Conservation (phyloP, 495 filamentous ascomycete species). For the Hyaloscypha hepaticicola region DNA sequence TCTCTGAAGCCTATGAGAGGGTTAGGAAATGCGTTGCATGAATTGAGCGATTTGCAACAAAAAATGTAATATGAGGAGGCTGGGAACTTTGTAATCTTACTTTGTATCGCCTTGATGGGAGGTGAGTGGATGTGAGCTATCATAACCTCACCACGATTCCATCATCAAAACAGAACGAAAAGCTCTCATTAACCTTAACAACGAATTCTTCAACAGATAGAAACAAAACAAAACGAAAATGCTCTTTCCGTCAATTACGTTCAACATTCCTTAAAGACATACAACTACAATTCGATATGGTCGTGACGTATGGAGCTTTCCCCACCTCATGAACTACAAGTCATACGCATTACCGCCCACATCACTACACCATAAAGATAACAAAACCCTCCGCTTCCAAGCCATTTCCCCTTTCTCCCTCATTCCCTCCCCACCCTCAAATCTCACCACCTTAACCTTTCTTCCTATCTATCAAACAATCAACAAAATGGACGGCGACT, state of each 20-base stretch:
- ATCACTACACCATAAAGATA: background rate
- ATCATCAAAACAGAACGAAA: background rate
- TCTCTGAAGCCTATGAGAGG: too few species aligned
- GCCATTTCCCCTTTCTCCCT: background rate
- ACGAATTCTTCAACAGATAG: background rate
- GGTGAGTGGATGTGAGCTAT: too few species aligned
- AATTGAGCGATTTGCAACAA: too few species aligned
- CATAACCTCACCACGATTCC: too few species aligned
- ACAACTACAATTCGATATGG: background rate
- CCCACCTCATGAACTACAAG: background rate
- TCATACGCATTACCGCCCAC: background rate
- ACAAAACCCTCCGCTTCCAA: background rate
- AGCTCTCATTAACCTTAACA: background rate
- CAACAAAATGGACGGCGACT: constrained; percentile 21
- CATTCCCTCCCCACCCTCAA: background rate
- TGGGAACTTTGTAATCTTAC: too few species aligned
- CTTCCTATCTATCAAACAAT: background rate
- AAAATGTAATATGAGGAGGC: too few species aligned
- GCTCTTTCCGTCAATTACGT: background rate
- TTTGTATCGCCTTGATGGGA: too few species aligned
- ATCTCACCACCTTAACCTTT: background rate
- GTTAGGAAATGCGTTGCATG: too few species aligned
- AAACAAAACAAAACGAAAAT: background rate
- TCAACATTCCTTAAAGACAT: background rate
- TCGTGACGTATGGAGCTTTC: background rate